These are phyloP conservation scores for Ceratocystis diversiconidia DNA, from an alignment of 2,329 filamentous ascomycete species.

Conservation along the genomic window DNA sequence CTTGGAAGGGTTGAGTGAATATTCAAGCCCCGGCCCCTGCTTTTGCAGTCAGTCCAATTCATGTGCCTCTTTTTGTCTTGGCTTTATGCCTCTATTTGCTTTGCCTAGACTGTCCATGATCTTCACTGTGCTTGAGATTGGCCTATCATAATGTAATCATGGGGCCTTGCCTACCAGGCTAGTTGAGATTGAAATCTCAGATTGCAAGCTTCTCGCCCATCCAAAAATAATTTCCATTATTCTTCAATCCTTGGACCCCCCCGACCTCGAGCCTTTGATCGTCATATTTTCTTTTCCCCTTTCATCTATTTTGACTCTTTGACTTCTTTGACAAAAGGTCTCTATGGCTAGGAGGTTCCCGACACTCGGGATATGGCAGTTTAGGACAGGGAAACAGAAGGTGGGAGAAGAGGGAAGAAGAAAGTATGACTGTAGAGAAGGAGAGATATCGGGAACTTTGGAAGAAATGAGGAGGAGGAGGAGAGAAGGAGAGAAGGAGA, in stretches of 20 bases:
- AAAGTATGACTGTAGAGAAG: not conserved
- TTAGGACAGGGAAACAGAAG: not conserved
- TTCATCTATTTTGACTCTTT: not conserved
- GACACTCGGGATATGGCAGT: not conserved
- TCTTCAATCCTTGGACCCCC: not conserved
- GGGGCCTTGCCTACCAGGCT: not conserved
- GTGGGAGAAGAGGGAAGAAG: not conserved
- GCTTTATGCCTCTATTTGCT: not conserved
- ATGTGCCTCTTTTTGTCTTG: not conserved
- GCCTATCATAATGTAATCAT: not conserved
- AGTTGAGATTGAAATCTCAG: not conserved
- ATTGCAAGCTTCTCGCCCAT: not conserved
- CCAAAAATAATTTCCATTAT: not conserved
- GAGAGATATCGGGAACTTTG: not conserved
- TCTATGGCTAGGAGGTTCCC: not conserved
- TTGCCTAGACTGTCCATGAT: not conserved
- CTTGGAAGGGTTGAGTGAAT: not conserved
- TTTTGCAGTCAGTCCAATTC: not conserved
- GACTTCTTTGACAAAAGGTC: constrained; percentile 1
- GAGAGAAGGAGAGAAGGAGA: not conserved
- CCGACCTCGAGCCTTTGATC: not conserved
- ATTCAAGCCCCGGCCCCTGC: not conserved
- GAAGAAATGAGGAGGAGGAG: not conserved
- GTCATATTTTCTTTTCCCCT: not conserved
- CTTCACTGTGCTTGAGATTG: not conserved